Evolutionary conservation across 192 early-diverging fungal genomes (phyloP).

Genomic region (Backusella macrospora): DNA sequence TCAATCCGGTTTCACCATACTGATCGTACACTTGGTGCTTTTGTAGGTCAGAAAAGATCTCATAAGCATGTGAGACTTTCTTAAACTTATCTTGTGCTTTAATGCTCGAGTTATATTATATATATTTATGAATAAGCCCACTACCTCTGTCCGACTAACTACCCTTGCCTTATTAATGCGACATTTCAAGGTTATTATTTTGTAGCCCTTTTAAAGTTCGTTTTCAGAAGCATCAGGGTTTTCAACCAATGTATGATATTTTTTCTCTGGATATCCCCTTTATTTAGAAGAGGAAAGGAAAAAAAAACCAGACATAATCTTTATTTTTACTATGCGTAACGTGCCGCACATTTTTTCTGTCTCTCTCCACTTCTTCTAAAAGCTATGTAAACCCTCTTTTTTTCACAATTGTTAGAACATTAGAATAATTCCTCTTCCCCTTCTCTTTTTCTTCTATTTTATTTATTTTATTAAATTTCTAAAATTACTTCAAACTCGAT

Average conservation of each 20-base stretch:
- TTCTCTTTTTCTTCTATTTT: too few species aligned
- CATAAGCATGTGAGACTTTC: conserved; percentile 98
- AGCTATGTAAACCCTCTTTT: neutral
- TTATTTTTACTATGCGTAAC: neutral
- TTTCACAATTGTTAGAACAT: neutral
- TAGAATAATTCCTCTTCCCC: too few species aligned
- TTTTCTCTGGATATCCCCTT: conserved; percentile 67
- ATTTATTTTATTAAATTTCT: too few species aligned
- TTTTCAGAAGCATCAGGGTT: conserved; percentile 69
- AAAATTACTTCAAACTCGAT: too few species aligned
- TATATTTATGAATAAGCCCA: neutral
- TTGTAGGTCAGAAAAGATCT: conserved; percentile 90
- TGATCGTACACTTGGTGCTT: conserved; percentile 93
- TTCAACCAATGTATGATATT: conserved; percentile 92
- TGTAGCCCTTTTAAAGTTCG: conserved; percentile 97
- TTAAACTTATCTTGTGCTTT: conserved; percentile 93
- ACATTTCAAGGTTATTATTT: conserved; percentile 93
- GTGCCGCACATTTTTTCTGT: too few species aligned
- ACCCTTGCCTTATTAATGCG: conserved; percentile 76
- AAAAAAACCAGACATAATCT: neutral
- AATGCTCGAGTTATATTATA: conserved; percentile 64
- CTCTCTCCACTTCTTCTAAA: too few species aligned
- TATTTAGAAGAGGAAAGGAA: conserved; percentile 22
- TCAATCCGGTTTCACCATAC: conserved; percentile 91
- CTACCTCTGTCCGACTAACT: neutral